Evolutionary conservation across 768 basidiomycete genomes (phyloP).

Genomic region (Lactarius tabidus): DNA sequence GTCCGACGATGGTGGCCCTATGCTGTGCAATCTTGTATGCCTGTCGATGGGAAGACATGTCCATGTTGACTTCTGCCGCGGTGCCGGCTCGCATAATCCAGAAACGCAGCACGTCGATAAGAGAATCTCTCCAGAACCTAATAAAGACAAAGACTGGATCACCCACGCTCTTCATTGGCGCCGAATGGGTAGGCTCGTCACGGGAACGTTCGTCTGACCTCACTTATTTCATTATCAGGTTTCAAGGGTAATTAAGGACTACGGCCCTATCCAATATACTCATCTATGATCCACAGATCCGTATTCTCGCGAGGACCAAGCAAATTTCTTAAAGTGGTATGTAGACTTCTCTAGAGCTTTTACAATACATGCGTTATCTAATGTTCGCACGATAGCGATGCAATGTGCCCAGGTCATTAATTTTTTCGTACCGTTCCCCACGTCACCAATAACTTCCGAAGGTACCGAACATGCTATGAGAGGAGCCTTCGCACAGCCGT

Average conservation of each 20-base stretch:
- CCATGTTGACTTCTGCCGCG: slow-evolving; percentile 54
- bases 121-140: slow-evolving; percentile 43
- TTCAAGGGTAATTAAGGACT: slow-evolving; percentile 43
- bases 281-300: slow-evolving; percentile 40
- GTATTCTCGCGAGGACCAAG: slow-evolving; percentile 51
- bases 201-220: not conserved
- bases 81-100: slow-evolving; percentile 38
- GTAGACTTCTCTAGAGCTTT: slow-evolving; percentile 43
- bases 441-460: not conserved
- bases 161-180: slow-evolving; percentile 49
- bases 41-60: slow-evolving; percentile 52
- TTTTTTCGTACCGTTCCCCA: not conserved
- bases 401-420: slow-evolving; percentile 44
- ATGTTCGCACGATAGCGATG: slow-evolving; percentile 36
- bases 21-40: slow-evolving; percentile 57
- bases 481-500: slow-evolving; percentile 41
- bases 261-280: not conserved
- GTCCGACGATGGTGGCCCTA: slow-evolving; percentile 54
- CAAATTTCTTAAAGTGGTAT: slow-evolving; percentile 36
- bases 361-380: not conserved
- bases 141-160: slow-evolving; percentile 48
- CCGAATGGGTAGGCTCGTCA: slow-evolving; percentile 41
- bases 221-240: slow-evolving; percentile 32
- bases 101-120: slow-evolving; percentile 45
- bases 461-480: slow-evolving; percentile 48